Conservation (phyloP, 441 rosid species). For the Aquilaria agallochum region DNA sequence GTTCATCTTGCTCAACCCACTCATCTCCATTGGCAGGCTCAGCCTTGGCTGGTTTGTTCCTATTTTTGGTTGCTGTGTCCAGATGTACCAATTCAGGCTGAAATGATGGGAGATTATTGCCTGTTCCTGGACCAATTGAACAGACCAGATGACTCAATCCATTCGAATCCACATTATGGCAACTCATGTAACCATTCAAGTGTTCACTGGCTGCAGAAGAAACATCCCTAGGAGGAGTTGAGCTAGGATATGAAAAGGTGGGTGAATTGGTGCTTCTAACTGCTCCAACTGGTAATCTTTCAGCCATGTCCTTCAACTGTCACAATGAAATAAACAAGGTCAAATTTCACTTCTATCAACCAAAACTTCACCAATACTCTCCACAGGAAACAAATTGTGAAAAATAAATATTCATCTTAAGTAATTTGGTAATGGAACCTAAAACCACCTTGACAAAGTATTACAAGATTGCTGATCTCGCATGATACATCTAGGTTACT, state of each 20-base stretch:
- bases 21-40: slow-evolving; percentile 38
- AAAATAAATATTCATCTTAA: no score
- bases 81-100: slow-evolving; percentile 23
- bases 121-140: slow-evolving; percentile 30
- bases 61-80: slow-evolving; percentile 32
- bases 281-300: slow-evolving; percentile 44
- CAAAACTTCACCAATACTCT: no score
- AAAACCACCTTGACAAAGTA: no score
- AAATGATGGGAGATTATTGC: slow-evolving; percentile 21
- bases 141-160: slow-evolving; percentile 21
- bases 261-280: slow-evolving; percentile 35
- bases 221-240: slow-evolving; percentile 29
- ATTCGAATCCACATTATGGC: slow-evolving; percentile 34
- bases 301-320: slow-evolving; percentile 56
- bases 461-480: no score
- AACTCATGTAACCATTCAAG: slow-evolving; percentile 21
- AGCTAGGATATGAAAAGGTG: slow-evolving; percentile 26
- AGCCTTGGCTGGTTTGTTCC: slow-evolving; percentile 29
- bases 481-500: no score
- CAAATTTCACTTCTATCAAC: background rate
- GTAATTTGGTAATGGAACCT: no score
- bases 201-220: slow-evolving; percentile 29
- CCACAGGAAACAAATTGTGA: no score
- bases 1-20: slow-evolving; percentile 66
- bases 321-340: slow-evolving; percentile 9